phyloP scores from a whole-genome alignment of 441 rosid genomes.

The Brassica hybrid region DNA sequence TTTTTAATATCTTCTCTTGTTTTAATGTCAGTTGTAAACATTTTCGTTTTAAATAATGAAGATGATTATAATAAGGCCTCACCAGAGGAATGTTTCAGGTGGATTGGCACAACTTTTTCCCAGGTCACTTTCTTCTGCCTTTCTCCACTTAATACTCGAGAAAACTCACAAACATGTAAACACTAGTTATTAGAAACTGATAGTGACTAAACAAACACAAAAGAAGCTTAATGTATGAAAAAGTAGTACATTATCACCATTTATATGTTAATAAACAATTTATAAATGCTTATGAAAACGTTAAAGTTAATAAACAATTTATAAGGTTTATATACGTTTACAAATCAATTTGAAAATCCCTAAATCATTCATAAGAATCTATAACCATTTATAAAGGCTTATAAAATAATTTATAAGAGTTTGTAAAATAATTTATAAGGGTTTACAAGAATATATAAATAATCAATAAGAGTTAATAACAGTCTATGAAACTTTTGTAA shows the following conservation, averaged over 20 bases:
- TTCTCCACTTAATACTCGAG: conserved; percentile 29
- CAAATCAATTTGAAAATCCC: too few relatives aligned
- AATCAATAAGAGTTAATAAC: too few relatives aligned
- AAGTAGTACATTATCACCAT: conserved; percentile 4
- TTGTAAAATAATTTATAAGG: too few relatives aligned
- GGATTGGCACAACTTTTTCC: conserved; percentile 18
- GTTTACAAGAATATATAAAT: too few relatives aligned
- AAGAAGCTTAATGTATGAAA: conserved; percentile 10
- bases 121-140: conserved; percentile 11
- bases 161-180: conserved; percentile 36
- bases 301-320: too few relatives aligned
- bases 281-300: too few relatives aligned
- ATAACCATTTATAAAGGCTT: too few relatives aligned
- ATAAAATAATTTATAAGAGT: too few relatives aligned
- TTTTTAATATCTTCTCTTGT: background rate
- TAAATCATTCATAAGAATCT: too few relatives aligned
- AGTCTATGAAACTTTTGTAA: too few relatives aligned
- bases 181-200: conserved; percentile 19
- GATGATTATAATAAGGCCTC: conserved; percentile 18
- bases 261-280: too few relatives aligned
- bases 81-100: conserved; percentile 32
- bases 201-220: background rate
- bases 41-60: conserved; percentile 20
- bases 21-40: conserved; percentile 28
- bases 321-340: too few relatives aligned